Percentiles rank a stretch among this genome's conserved stretches.
Evolutionary conservation across 1,139 yeast species (phyloP).

Genomic region (Zygoascus hellenicus): DNA sequence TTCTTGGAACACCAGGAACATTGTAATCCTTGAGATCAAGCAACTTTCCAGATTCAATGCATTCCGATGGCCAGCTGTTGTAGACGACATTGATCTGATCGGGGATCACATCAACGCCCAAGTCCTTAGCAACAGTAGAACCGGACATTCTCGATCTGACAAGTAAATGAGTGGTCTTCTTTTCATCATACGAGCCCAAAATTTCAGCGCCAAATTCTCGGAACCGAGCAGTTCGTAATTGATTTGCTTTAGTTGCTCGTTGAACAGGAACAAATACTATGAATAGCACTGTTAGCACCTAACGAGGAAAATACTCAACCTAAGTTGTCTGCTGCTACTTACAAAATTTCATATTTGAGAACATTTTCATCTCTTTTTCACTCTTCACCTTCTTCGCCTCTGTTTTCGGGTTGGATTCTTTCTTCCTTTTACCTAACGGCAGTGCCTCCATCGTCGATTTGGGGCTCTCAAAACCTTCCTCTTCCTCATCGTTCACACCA

Average conservation of each 20-base stretch:
- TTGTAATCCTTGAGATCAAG: constrained; percentile 16
- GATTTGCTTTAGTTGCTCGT: neutral
- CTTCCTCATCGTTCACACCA: neutral
- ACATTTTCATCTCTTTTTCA: constrained; percentile 7
- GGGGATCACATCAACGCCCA: constrained; percentile 11
- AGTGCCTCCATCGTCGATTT: neutral
- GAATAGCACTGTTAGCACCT: neutral
- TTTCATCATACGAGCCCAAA: constrained; percentile 15
- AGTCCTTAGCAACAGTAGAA: constrained; percentile 10
- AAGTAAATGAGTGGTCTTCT: constrained; percentile 30
- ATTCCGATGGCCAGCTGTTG: constrained; percentile 37
- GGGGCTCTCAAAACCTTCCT: neutral
- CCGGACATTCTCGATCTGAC: constrained; percentile 24
- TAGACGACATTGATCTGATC: constrained; percentile 20
- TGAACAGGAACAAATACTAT: constrained; percentile 7
- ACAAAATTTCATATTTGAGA: constrained; percentile 17
- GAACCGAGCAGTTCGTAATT: constrained; percentile 8
- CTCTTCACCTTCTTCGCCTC: neutral
- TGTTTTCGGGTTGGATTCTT: neutral
- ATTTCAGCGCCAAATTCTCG: constrained; percentile 36
- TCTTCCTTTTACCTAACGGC: too few species aligned
- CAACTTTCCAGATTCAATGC: constrained; percentile 29
- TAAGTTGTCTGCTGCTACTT: constrained; percentile 1
- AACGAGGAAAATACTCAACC: neutral
- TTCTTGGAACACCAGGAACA: constrained; percentile 2